Conservation (phyloP, 106 monocot species). For the Dendrobium nobile region DNA sequence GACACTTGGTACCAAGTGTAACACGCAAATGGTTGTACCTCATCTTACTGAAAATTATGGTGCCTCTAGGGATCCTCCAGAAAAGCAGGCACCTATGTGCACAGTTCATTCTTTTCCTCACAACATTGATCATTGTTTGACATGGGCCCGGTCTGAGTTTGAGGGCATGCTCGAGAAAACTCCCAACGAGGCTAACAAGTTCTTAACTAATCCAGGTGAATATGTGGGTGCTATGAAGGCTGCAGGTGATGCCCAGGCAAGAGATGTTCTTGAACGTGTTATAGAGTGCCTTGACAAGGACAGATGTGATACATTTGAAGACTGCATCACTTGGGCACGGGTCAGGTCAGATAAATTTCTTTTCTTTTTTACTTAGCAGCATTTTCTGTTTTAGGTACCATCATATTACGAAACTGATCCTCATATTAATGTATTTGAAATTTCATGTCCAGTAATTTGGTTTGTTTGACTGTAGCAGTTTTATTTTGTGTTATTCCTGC, state of each 20-base stretch:
- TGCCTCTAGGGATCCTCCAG: conserved; percentile 33
- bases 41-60: conserved; percentile 96
- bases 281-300: conserved; percentile 77
- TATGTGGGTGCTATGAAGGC: conserved; percentile 65
- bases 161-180: conserved; percentile 88
- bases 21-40: conserved; percentile 95
- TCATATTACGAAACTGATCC: too few species aligned
- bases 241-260: conserved; percentile 90
- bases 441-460: background rate
- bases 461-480: background rate
- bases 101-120: conserved; percentile 96
- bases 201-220: conserved; percentile 61
- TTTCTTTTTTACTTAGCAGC: background rate
- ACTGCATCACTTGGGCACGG: conserved; percentile 83
- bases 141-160: conserved; percentile 96
- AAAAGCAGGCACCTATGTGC: conserved; percentile 94
- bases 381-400: background rate
- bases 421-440: too few species aligned
- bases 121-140: conserved; percentile 91
- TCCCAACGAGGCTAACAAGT: conserved; percentile 81
- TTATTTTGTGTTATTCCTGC: background rate
- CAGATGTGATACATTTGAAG: conserved; percentile 70
- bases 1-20: conserved; percentile 82
- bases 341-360: conserved; percentile 61
- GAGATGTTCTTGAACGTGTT: conserved; percentile 71